A percentile compares a stretch with the other conserved stretches of the same genome.
These are phyloP conservation scores for Cyclanthera cordifolia DNA, from an alignment of 306 rosid species.

Conservation along the genomic window DNA sequence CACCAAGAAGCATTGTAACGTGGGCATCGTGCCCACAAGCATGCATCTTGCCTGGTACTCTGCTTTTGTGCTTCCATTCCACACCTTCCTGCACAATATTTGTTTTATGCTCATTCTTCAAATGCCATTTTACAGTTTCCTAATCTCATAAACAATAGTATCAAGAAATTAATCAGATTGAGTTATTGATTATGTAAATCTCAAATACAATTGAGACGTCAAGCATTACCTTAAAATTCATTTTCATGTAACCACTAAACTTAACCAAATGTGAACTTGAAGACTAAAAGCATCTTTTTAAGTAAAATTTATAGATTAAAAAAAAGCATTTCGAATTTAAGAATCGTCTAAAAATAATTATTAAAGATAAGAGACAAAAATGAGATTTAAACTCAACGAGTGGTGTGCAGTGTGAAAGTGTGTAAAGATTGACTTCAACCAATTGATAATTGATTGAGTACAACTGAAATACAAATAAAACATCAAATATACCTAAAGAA, in stretches of 20 bases:
- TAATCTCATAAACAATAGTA: not conserved
- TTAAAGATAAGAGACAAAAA: not conserved
- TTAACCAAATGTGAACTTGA: not conserved
- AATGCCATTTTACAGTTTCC: not conserved
- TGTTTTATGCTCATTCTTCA: not conserved
- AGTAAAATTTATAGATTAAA: not conserved
- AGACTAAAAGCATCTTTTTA: not conserved
- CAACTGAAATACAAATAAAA: not conserved
- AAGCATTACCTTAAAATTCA: not conserved
- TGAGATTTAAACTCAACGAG: not conserved
- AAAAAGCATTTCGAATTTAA: not conserved
- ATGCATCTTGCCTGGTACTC: constrained; percentile 90
- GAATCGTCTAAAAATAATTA: not conserved
- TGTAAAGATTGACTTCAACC: too few relatives aligned
- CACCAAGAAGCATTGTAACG: constrained; percentile 90
- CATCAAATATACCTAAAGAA: not conserved
- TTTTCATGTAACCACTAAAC: not conserved
- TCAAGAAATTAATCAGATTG: too few relatives aligned
- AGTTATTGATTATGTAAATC: not conserved
- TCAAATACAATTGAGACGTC: not conserved
- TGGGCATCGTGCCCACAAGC: constrained; percentile 99
- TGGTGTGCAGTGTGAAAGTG: too few relatives aligned
- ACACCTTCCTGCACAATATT: constrained; percentile 44
- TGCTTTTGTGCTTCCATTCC: constrained; percentile 83
- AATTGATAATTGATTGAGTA: too few relatives aligned